Conservation (phyloP, 805 yeast species). For the Candida vartiovaarae region DNA sequence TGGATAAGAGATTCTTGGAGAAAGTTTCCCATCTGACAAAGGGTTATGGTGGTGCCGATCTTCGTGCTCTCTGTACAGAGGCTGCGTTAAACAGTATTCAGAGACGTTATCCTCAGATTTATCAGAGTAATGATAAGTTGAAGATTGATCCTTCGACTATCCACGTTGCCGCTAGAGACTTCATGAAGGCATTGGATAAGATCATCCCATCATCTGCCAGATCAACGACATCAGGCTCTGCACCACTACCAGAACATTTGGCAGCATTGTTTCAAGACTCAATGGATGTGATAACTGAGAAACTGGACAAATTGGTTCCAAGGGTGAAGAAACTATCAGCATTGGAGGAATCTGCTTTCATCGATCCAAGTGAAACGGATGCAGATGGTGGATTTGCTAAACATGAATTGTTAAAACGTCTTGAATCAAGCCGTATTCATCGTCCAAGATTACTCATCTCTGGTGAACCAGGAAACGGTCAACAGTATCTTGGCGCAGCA, state of each 20-base stretch:
- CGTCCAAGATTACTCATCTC: conserved; percentile 73
- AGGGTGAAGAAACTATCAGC: conserved; percentile 43
- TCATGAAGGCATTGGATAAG: conserved; percentile 76
- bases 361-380: conserved; percentile 49
- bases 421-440: conserved; percentile 58
- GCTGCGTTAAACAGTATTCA: conserved; percentile 91
- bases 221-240: conserved; percentile 63
- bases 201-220: conserved; percentile 91
- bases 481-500: conserved; percentile 78
- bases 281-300: conserved; percentile 37
- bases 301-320: conserved; percentile 58
- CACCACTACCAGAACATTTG: conserved; percentile 73
- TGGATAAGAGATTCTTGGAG: conserved; percentile 47
- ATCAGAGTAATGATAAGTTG: conserved; percentile 65
- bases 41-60: conserved; percentile 98
- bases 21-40: conserved; percentile 76
- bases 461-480: conserved; percentile 80
- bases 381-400: conserved; percentile 60
- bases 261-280: conserved; percentile 54
- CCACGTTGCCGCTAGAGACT: conserved; percentile 73
- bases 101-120: conserved; percentile 89
- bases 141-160: conserved; percentile 65
- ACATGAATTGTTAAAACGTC: conserved; percentile 49
- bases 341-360: conserved; percentile 63
- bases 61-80: conserved; percentile 90